A percentile compares a stretch with the other conserved stretches of the same genome.
Conservation (phyloP, 768 basidiomycete species). For the Vararia minispora region DNA sequence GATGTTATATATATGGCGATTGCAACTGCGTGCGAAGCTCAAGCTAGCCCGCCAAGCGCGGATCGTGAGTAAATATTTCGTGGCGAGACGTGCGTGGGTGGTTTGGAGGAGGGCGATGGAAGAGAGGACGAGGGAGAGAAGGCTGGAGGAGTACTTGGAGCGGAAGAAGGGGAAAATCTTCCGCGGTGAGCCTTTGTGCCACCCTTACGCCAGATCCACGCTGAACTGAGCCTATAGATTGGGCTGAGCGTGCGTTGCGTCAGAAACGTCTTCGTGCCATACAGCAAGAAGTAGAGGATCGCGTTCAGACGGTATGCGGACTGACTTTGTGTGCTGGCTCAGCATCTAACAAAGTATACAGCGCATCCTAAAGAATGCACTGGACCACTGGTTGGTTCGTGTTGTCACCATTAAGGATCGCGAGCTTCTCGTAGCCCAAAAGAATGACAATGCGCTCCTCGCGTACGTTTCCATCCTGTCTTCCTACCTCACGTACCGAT, state of each 20-base stretch:
- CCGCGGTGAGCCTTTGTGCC: conserved; percentile 18
- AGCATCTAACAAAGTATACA: conserved; percentile 18
- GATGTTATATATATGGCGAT: conserved; percentile 43
- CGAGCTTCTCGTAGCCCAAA: conserved; percentile 53
- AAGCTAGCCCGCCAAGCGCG: conserved; percentile 44
- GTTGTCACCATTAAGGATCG: conserved; percentile 66
- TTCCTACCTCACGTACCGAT: conserved; percentile 23
- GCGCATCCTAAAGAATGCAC: conserved; percentile 37
- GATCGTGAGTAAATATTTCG: conserved; percentile 39
- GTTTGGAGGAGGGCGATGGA: conserved; percentile 36
- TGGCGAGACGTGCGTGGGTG: conserved; percentile 35
- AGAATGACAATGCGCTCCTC: conserved; percentile 26
- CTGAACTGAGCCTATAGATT: conserved; percentile 2
- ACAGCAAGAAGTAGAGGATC: conserved; percentile 8
- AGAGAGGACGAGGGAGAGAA: conserved; percentile 32
- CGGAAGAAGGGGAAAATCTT: conserved; percentile 24
- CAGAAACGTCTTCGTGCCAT: conserved; percentile 10
- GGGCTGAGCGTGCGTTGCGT: conserved; percentile 11
- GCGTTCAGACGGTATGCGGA: conserved; percentile 2
- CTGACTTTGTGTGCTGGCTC: background rate
- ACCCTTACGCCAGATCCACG: background rate
- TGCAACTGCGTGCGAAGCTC: conserved; percentile 36
- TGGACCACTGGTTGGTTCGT: conserved; percentile 58
- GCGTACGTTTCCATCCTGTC: conserved; percentile 20
- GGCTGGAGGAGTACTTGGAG: conserved; percentile 34